These are phyloP conservation scores for Aplosporella prunicola DNA, from an alignment of 2,329 filamentous ascomycete species.

Conservation along the genomic window DNA sequence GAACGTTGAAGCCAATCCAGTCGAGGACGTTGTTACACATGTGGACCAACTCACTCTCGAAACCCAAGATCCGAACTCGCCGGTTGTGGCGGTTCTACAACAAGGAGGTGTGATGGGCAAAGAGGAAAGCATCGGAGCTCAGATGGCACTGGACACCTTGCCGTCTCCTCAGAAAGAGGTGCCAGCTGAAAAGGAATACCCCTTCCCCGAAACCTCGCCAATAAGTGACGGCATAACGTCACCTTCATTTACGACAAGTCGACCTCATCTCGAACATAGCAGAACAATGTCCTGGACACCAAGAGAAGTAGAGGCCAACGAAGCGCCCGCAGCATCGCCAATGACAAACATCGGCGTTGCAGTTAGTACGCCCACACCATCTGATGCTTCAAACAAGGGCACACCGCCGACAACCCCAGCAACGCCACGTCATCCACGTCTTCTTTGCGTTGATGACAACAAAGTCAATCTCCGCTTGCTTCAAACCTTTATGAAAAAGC, in stretches of 20 bases:
- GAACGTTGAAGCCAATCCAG: slow-evolving; percentile 1
- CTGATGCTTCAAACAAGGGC: not conserved
- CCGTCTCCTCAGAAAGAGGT: slow-evolving; percentile 3
- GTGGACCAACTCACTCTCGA: slow-evolving; percentile 13
- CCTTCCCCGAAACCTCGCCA: slow-evolving; percentile 8
- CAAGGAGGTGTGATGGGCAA: slow-evolving; percentile 13
- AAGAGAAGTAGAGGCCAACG: not conserved
- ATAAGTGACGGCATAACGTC: not conserved
- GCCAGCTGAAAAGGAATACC: too few species aligned
- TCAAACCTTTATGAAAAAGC: slow-evolving; percentile 28
- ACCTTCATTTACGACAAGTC: not conserved
- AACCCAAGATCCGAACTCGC: slow-evolving; percentile 1
- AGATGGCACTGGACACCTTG: slow-evolving; percentile 13
- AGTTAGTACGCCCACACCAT: not conserved
- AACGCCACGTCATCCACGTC: slow-evolving; percentile 3
- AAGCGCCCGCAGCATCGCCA: slow-evolving; percentile 4
- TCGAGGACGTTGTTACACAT: slow-evolving; percentile 5
- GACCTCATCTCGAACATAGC: slow-evolving; percentile 2
- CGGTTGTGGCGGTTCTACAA: slow-evolving; percentile 13
- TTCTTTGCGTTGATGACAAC: slow-evolving; percentile 14
- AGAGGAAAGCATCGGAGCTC: slow-evolving; percentile 16
- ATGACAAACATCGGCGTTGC: slow-evolving; percentile 1
- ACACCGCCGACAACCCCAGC: not conserved
- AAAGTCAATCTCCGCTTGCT: slow-evolving; percentile 44
- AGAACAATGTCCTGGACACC: slow-evolving; percentile 8